A percentile compares a stretch with the other conserved stretches of the same genome.
phyloP scores from a whole-genome alignment of 2,329 filamentous ascomycete genomes.

The Claviceps spartinae region DNA sequence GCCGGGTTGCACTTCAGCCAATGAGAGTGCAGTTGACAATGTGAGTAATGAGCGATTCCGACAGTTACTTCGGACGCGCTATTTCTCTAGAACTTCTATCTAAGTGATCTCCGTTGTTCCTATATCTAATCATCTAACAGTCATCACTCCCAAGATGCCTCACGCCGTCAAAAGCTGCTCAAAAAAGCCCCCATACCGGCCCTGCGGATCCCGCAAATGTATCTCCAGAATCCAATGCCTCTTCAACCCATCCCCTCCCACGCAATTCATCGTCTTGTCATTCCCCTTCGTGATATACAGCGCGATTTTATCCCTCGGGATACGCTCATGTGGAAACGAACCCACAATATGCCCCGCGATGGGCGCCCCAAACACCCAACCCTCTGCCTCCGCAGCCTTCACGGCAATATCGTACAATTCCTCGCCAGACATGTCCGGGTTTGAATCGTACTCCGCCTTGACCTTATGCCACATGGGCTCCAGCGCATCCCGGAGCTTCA shows the following conservation, averaged over 20 bases:
- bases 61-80: too few relatives aligned
- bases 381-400: slow-evolving; percentile 22
- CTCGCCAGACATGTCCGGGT: slow-evolving; percentile 32
- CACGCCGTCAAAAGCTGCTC: slow-evolving; percentile 23
- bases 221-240: slow-evolving; percentile 38
- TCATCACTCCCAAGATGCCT: not conserved
- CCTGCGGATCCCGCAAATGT: slow-evolving; percentile 28
- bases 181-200: slow-evolving; percentile 27
- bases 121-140: too few relatives aligned
- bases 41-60: too few relatives aligned
- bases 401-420: slow-evolving; percentile 31
- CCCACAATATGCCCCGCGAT: slow-evolving; percentile 36
- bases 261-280: slow-evolving; percentile 23
- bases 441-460: slow-evolving; percentile 23
- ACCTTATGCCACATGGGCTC: slow-evolving; percentile 33
- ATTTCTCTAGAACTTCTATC: too few relatives aligned
- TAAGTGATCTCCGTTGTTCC: too few relatives aligned
- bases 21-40: too few relatives aligned
- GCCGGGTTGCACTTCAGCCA: too few relatives aligned
- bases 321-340: slow-evolving; percentile 36
- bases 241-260: slow-evolving; percentile 26
- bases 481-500: slow-evolving; percentile 28
- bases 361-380: slow-evolving; percentile 30
- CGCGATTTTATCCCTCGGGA: slow-evolving; percentile 30
- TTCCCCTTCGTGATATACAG: slow-evolving; percentile 33